Conservation (phyloP, 768 basidiomycete genomes). For the Gloeophyllum trabeum region DNA sequence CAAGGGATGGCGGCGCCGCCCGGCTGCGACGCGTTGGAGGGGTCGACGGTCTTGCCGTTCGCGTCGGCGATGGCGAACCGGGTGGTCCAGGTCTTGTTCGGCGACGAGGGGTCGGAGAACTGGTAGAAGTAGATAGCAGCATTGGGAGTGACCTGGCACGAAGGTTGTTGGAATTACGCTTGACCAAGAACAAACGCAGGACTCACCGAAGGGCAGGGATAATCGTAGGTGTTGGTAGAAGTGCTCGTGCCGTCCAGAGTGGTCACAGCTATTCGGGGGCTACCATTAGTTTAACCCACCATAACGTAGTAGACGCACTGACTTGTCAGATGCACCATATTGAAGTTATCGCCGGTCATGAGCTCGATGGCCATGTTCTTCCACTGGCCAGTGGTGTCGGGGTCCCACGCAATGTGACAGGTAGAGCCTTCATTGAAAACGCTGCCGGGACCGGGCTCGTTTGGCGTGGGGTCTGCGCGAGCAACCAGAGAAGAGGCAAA, state of each 20-base stretch:
- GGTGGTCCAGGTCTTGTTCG: slow-evolving; percentile 49
- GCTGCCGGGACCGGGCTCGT: slow-evolving; percentile 45
- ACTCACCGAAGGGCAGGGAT: slow-evolving; percentile 56
- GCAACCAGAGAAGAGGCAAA: slow-evolving; percentile 12
- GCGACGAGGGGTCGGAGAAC: slow-evolving; percentile 36
- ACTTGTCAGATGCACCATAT: slow-evolving; percentile 64
- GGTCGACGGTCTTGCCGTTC: slow-evolving; percentile 30
- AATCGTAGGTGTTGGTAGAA: slow-evolving; percentile 33
- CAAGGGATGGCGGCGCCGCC: slow-evolving; percentile 37
- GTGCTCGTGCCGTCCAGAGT: slow-evolving; percentile 51
- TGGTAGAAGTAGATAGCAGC: slow-evolving; percentile 77
- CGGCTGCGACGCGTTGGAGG: slow-evolving; percentile 44
- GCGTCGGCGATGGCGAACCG: slow-evolving; percentile 64
- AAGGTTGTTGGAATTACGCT: slow-evolving; percentile 36
- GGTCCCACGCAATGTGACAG: slow-evolving; percentile 50
- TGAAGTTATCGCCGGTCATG: slow-evolving; percentile 67
- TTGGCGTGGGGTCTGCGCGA: slow-evolving; percentile 48
- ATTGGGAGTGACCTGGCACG: slow-evolving; percentile 43
- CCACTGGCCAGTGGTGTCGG: slow-evolving; percentile 53
- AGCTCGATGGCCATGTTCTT: slow-evolving; percentile 63
- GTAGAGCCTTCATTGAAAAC: slow-evolving; percentile 42
- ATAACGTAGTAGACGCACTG: slow-evolving; percentile 13
- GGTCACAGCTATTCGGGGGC: slow-evolving; percentile 38
- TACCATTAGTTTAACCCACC: neutral
- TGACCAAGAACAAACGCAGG: slow-evolving; percentile 31